Evolutionary conservation across 2,329 filamentous ascomycete genomes (phyloP).

Genomic region (Aspergillus floridensis): DNA sequence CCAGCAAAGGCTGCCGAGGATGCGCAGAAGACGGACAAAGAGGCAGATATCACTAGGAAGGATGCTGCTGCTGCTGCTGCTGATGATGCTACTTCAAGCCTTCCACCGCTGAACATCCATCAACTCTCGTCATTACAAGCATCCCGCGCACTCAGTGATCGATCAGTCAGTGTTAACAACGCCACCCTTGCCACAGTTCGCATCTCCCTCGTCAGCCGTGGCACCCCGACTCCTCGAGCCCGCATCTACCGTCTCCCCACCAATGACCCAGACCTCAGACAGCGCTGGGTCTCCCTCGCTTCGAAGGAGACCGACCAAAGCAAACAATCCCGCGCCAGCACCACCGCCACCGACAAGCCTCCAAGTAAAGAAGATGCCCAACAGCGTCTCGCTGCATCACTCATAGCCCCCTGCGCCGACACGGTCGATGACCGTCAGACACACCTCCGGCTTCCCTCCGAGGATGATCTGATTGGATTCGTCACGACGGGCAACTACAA

Average conservation of each 20-base stretch:
- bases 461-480: slow-evolving; percentile 80
- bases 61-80: slow-evolving; percentile 7
- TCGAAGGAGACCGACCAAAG: slow-evolving; percentile 23
- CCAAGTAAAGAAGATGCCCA: slow-evolving; percentile 20
- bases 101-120: slow-evolving; percentile 33
- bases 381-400: slow-evolving; percentile 30
- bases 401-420: slow-evolving; percentile 43
- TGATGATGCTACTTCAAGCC: not conserved
- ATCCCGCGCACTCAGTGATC: slow-evolving; percentile 20
- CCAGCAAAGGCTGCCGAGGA: slow-evolving; percentile 7
- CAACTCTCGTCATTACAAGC: slow-evolving; percentile 44
- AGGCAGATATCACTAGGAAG: slow-evolving; percentile 12
- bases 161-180: slow-evolving; percentile 21
- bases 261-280: slow-evolving; percentile 53
- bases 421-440: slow-evolving; percentile 32
- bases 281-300: slow-evolving; percentile 68
- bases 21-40: slow-evolving; percentile 1
- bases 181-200: slow-evolving; percentile 58
- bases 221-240: slow-evolving; percentile 68
- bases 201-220: slow-evolving; percentile 66
- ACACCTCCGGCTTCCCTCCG: slow-evolving; percentile 62
- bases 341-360: not conserved
- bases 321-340: not conserved
- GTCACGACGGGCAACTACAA: slow-evolving; percentile 84
- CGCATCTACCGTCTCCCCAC: slow-evolving; percentile 83